phyloP scores from a whole-genome alignment of 257 asterid genomes.

The Nicotiana noctiflora region DNA sequence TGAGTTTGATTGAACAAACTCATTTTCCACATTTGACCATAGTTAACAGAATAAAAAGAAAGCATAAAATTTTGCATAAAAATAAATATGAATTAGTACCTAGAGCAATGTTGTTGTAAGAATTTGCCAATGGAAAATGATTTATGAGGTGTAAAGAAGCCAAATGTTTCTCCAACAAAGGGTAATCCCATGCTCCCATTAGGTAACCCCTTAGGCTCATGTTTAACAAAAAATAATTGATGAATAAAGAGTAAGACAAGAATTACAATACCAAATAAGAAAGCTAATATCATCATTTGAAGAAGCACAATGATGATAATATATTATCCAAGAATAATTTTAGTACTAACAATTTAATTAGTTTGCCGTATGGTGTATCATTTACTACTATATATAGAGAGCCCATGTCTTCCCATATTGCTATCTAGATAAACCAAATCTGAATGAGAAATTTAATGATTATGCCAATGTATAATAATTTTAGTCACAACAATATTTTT shows the following conservation, averaged over 20 bases:
- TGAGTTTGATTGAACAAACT: neutral
- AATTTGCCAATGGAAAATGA: constrained; percentile 51
- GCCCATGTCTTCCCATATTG: neutral
- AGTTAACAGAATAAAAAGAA: neutral
- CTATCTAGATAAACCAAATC: neutral
- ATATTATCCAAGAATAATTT: neutral
- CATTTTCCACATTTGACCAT: neutral
- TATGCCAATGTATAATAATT: too few relatives aligned
- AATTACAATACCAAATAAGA: constrained; percentile 2
- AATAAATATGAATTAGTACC: neutral
- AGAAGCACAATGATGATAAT: neutral
- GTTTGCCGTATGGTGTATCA: neutral
- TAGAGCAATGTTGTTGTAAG: constrained; percentile 48
- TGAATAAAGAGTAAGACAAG: neutral
- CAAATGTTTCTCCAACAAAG: constrained; percentile 61
- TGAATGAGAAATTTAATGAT: neutral
- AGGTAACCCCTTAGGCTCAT: constrained; percentile 21
- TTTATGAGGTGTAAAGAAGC: constrained; percentile 49
- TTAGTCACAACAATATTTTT: too few relatives aligned
- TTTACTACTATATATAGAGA: neutral
- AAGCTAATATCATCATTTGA: neutral
- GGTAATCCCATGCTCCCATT: constrained; percentile 58
- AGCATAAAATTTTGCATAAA: neutral
- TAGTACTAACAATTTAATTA: neutral
- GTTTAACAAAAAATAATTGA: neutral